Evolutionary conservation across 1,284 basidiomycete species (phyloP).

Genomic region (Cronartium quercuum): DNA sequence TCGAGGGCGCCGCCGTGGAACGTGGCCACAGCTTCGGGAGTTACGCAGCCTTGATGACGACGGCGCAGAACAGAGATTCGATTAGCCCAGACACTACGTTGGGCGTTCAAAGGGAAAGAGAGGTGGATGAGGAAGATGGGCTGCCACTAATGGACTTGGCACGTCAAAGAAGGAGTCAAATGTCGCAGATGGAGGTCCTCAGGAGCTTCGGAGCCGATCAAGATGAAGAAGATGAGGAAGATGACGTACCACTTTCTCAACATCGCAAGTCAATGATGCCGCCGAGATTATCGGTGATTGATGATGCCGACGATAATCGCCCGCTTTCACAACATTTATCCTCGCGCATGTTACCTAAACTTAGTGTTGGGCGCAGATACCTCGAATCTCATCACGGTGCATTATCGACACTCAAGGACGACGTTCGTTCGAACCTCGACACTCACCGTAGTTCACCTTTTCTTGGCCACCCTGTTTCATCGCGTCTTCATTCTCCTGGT

Average conservation of each 20-base stretch:
- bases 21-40: constrained; percentile 11
- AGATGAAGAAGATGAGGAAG: constrained; percentile 8
- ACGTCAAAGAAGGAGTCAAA: neutral
- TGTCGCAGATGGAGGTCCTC: neutral
- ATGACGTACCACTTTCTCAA: constrained; percentile 31
- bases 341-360: neutral
- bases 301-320: constrained; percentile 28
- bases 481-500: constrained; percentile 2
- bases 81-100: neutral
- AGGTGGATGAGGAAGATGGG: constrained; percentile 4
- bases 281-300: neutral
- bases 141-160: neutral
- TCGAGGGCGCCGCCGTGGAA: constrained; percentile 2
- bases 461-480: neutral
- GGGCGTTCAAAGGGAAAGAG: neutral
- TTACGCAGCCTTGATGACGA: constrained; percentile 12
- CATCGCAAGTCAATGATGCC: constrained; percentile 15
- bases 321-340: constrained; percentile 16
- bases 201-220: neutral
- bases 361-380: neutral
- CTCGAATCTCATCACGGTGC: neutral
- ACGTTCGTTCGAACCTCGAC: neutral
- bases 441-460: neutral
- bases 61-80: constrained; percentile 1
- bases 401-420: neutral